phyloP scores from a whole-genome alignment of 2,329 filamentous ascomycete species.

The Hypocrella siamensis region DNA sequence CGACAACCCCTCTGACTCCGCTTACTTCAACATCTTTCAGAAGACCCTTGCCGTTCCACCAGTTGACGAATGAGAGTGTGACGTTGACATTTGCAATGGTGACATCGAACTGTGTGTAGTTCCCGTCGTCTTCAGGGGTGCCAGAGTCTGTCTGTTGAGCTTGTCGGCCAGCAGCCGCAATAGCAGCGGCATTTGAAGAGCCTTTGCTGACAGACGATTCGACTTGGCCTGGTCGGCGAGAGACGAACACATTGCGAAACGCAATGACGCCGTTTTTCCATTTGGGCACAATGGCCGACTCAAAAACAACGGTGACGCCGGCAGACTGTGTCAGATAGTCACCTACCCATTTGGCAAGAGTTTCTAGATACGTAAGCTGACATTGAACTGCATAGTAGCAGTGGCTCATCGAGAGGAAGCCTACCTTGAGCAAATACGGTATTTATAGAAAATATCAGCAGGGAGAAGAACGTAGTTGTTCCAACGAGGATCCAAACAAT shows the following conservation, averaged over 20 bases:
- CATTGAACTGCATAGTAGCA: neutral
- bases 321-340: conserved; percentile 92
- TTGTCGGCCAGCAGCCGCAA: conserved; percentile 57
- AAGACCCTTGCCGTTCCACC: conserved; percentile 93
- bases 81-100: conserved; percentile 94
- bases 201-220: conserved; percentile 82
- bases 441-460: conserved; percentile 82
- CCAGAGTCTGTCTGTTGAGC: conserved; percentile 16
- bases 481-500: conserved; percentile 91
- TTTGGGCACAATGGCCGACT: conserved; percentile 91
- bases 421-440: conserved; percentile 87
- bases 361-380: conserved; percentile 43
- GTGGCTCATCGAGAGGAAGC: conserved; percentile 8
- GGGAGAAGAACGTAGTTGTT: conserved; percentile 91
- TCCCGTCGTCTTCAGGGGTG: conserved; percentile 59
- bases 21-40: conserved; percentile 87
- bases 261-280: conserved; percentile 94
- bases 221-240: conserved; percentile 69
- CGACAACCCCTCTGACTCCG: conserved; percentile 81
- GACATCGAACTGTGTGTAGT: conserved; percentile 95
- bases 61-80: conserved; percentile 92
- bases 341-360: conserved; percentile 79
- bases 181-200: conserved; percentile 74
- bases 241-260: conserved; percentile 93
- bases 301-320: conserved; percentile 86